These are phyloP conservation scores for Marasmius sp. DNA, from an alignment of 1,284 basidiomycete species.

Conservation along the genomic window DNA sequence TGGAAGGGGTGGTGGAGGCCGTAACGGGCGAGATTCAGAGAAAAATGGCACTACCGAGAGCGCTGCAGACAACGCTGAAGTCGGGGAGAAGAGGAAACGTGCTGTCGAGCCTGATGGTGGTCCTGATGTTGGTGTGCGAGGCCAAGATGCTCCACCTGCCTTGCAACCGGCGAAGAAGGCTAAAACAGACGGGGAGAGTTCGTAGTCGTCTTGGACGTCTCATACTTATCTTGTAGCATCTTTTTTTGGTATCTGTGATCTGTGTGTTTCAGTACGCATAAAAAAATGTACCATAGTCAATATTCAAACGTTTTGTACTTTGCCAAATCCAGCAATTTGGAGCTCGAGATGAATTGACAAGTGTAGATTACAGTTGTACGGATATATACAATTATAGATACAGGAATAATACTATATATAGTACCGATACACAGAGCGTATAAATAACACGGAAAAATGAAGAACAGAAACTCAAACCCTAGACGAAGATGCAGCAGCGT, in stretches of 20 bases:
- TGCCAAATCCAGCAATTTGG: too few relatives aligned
- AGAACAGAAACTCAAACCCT: not conserved
- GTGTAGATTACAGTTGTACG: not conserved
- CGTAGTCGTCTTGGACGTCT: not conserved
- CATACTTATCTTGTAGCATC: too few relatives aligned
- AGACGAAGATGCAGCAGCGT: not conserved
- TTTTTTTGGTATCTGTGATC: too few relatives aligned
- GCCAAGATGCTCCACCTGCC: constrained; percentile 59
- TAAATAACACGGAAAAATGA: not conserved
- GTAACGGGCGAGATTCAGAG: constrained; percentile 29
- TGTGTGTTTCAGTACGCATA: too few relatives aligned
- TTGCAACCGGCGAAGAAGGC: constrained; percentile 59
- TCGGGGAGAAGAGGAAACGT: constrained; percentile 73
- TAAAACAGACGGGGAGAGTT: constrained; percentile 45
- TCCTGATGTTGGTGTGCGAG: constrained; percentile 60
- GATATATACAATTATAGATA: not conserved
- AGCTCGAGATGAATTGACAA: too few relatives aligned
- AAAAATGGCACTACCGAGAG: constrained; percentile 18
- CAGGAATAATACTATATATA: not conserved
- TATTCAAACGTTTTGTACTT: too few relatives aligned
- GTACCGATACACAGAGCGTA: not conserved
- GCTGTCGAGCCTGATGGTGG: constrained; percentile 75
- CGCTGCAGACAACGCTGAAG: constrained; percentile 32
- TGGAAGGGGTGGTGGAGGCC: constrained; percentile 41
- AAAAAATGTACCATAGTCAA: too few relatives aligned